phyloP scores from a whole-genome alignment of 1,284 basidiomycete species.

The Cutaneotrichosporon daszewskae region DNA sequence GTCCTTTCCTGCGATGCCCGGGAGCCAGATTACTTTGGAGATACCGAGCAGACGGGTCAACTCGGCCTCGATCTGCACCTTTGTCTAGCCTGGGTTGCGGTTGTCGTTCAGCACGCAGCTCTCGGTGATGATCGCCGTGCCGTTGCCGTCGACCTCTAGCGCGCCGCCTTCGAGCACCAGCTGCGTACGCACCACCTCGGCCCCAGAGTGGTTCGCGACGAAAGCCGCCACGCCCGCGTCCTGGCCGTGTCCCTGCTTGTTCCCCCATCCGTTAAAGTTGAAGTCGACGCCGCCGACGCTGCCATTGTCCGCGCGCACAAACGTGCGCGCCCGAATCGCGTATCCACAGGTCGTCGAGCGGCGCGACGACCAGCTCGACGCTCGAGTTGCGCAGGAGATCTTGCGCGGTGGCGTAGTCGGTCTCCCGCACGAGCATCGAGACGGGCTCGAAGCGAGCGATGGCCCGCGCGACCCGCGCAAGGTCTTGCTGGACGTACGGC shows the following conservation, averaged over 20 bases:
- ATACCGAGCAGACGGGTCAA: neutral
- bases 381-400: neutral
- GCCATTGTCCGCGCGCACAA: neutral
- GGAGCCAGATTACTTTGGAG: slow-evolving; percentile 9
- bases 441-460: slow-evolving; percentile 7
- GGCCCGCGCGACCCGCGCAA: neutral
- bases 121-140: slow-evolving; percentile 9
- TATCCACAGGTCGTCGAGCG: slow-evolving; percentile 5
- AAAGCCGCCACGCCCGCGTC: neutral
- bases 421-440: neutral
- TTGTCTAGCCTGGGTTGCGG: slow-evolving; percentile 7
- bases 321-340: slow-evolving; percentile 1
- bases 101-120: slow-evolving; percentile 8
- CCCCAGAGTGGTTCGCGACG: neutral
- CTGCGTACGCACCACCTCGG: neutral
- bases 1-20: slow-evolving; percentile 6
- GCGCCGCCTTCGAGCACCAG: slow-evolving; percentile 6
- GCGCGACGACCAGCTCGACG: neutral
- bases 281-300: slow-evolving; percentile 1
- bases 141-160: slow-evolving; percentile 8
- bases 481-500: slow-evolving; percentile 1
- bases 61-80: slow-evolving; percentile 2
- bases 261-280: slow-evolving; percentile 7
- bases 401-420: neutral
- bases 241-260: slow-evolving; percentile 1